Evolutionary conservation across 805 yeast genomes (phyloP).

Genomic region (Candida silvicultrix): DNA sequence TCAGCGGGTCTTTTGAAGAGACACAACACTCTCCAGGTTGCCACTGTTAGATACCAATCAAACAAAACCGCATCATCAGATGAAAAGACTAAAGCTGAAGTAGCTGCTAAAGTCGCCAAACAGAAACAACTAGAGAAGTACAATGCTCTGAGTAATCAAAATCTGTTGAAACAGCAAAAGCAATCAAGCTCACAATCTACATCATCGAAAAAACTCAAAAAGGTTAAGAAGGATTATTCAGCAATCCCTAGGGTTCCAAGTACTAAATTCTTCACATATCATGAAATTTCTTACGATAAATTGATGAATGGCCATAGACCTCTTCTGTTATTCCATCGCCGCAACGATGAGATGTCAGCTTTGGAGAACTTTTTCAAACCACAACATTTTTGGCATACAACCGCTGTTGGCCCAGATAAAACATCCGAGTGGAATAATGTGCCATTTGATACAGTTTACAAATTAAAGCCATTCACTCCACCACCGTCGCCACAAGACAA

Average conservation of each 20-base stretch:
- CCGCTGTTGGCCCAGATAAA: neutral
- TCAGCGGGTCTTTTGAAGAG: neutral
- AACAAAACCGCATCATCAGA: constrained; percentile 2
- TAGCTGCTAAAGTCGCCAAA: constrained; percentile 13
- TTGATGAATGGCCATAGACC: constrained; percentile 20
- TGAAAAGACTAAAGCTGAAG: constrained; percentile 3
- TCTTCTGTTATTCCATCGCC: constrained; percentile 1
- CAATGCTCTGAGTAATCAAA: constrained; percentile 22
- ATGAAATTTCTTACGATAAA: constrained; percentile 13
- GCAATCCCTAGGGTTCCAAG: constrained; percentile 16
- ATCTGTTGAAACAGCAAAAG: constrained; percentile 4
- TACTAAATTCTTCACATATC: constrained; percentile 11
- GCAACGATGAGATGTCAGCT: neutral
- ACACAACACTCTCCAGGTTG: neutral
- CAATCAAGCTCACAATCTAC: neutral
- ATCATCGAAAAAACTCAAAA: neutral
- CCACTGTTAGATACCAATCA: constrained; percentile 6
- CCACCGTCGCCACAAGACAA: neutral
- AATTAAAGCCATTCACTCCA: neutral
- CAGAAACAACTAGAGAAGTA: constrained; percentile 5
- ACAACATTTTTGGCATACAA: neutral
- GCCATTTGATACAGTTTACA: neutral
- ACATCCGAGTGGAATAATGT: neutral
- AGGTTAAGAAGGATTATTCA: constrained; percentile 4
- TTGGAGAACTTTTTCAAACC: neutral